Percentiles rank a stretch among this genome's conserved stretches.
Conservation (phyloP, 208 protist genomes). For the Entamoeba invadens region DNA sequence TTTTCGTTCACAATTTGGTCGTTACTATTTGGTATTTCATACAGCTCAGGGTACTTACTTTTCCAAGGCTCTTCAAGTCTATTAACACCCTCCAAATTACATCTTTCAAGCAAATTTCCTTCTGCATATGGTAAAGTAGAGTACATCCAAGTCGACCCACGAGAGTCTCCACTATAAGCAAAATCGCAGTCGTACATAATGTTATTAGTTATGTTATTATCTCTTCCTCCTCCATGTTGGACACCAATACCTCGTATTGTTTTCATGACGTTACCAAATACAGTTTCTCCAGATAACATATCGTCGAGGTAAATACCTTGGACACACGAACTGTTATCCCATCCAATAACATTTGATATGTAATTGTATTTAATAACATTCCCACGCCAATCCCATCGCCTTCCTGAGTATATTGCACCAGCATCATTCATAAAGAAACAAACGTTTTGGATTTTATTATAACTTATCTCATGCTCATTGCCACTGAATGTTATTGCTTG, state of each 20-base stretch:
- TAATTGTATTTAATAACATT: background rate
- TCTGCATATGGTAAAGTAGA: background rate
- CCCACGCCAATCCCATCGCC: background rate
- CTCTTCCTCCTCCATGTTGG: background rate
- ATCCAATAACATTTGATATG: background rate
- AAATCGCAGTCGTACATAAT: background rate
- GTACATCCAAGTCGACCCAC: background rate
- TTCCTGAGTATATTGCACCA: background rate
- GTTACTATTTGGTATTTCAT: background rate
- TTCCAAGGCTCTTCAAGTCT: background rate
- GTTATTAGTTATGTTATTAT: background rate
- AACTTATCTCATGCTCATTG: background rate
- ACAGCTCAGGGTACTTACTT: background rate
- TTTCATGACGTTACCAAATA: background rate
- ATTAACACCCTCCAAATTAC: background rate
- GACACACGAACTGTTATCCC: background rate
- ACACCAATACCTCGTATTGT: background rate
- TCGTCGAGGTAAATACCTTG: background rate
- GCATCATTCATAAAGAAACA: background rate
- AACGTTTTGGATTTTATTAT: background rate
- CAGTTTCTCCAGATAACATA: background rate
- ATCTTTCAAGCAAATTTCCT: background rate
- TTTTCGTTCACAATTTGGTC: background rate
- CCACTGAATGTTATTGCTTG: background rate
- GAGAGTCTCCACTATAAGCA: background rate